Evolutionary conservation across 306 rosid genomes (phyloP).

Genomic region (Begonia loranthoides): DNA sequence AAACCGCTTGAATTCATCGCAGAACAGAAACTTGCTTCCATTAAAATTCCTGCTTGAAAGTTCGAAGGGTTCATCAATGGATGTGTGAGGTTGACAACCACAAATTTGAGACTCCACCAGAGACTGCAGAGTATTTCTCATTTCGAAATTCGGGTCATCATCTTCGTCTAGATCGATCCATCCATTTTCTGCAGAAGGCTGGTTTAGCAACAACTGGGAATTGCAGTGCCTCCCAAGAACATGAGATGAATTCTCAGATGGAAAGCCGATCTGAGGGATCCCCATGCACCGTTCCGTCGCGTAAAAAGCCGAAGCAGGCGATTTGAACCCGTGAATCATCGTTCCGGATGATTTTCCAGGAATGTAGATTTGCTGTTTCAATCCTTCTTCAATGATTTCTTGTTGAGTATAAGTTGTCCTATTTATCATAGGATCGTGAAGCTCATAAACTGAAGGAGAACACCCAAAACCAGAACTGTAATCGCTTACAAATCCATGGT

Average conservation of each 20-base stretch:
- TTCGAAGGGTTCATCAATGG: too few relatives aligned
- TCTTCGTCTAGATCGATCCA: neutral
- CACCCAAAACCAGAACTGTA: neutral
- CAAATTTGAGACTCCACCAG: neutral
- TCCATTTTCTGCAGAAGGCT: neutral
- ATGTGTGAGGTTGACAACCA: neutral
- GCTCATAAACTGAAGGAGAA: neutral
- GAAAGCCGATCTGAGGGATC: neutral
- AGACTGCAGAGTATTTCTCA: neutral
- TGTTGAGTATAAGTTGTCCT: constrained; percentile 18
- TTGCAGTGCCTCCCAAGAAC: too few relatives aligned
- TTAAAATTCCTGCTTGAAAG: too few relatives aligned
- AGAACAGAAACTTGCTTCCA: constrained; percentile 26
- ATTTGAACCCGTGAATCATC: constrained; percentile 40
- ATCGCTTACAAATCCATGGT: constrained; percentile 26
- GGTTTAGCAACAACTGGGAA: neutral
- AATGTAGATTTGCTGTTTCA: neutral
- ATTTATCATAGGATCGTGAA: constrained; percentile 12
- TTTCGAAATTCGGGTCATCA: neutral
- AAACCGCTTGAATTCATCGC: too few relatives aligned
- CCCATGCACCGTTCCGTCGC: constrained; percentile 28
- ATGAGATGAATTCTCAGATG: neutral
- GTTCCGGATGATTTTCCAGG: constrained; percentile 12
- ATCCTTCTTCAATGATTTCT: constrained; percentile 12
- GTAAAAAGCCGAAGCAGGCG: constrained; percentile 49